Conservation (phyloP, 164 flowering plant species). For the Piper longum region DNA sequence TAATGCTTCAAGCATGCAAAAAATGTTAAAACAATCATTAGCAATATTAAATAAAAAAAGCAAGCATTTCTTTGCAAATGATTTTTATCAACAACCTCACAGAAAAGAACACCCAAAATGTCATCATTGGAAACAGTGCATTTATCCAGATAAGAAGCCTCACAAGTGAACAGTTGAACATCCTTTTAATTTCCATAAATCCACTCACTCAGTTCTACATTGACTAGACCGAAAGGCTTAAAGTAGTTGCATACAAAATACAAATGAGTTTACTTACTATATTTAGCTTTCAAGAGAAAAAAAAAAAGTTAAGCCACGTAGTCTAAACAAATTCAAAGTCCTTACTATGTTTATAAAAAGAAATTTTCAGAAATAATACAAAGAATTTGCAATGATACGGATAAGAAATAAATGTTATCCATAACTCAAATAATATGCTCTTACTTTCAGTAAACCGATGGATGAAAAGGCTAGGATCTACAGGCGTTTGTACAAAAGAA, state of each 20-base stretch:
- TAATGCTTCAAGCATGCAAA: constrained; percentile 25
- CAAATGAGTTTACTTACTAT: too few species aligned
- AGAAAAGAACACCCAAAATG: too few species aligned
- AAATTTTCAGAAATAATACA: too few species aligned
- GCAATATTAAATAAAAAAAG: background rate
- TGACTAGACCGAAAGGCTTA: too few species aligned
- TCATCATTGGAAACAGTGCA: background rate
- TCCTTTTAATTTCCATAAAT: background rate
- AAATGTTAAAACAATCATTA: background rate
- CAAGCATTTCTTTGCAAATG: background rate
- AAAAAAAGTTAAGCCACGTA: too few species aligned
- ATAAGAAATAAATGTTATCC: too few species aligned
- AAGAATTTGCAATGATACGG: background rate
- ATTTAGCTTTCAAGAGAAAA: too few species aligned
- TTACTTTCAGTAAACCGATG: constrained; percentile 54
- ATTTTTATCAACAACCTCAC: too few species aligned
- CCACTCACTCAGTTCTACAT: background rate
- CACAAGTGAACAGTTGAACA: too few species aligned
- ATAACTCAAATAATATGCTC: background rate
- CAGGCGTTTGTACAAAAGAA: constrained; percentile 54
- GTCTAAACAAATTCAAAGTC: too few species aligned
- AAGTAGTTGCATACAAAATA: too few species aligned
- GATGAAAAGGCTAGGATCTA: constrained; percentile 88
- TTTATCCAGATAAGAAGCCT: background rate
- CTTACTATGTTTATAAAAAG: too few species aligned